A percentile compares a stretch with the other conserved stretches of the same genome.
These are phyloP conservation scores for Excoecaria cochinchinensis DNA, from an alignment of 345 rosid species.

Conservation along the genomic window DNA sequence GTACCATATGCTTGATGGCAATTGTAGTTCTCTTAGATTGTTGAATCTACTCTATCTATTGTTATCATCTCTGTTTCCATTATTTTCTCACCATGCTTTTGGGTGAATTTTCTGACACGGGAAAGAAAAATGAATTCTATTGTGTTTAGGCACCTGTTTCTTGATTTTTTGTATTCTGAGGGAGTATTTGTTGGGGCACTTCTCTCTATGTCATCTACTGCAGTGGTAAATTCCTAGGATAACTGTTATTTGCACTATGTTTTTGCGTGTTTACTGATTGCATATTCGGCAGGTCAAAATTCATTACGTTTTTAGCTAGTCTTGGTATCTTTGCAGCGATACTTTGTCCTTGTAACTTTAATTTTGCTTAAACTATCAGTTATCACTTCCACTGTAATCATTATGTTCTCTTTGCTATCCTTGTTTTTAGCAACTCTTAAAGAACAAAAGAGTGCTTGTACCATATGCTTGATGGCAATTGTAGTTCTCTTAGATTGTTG, in stretches of 20 bases:
- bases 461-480: too few species aligned
- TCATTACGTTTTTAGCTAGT: not conserved
- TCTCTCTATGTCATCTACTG: constrained; percentile 93
- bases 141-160: not conserved
- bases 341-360: not conserved
- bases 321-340: not conserved
- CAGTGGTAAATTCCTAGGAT: constrained; percentile 55
- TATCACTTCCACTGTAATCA: too few species aligned
- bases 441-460: too few species aligned
- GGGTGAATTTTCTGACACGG: constrained; percentile 1
- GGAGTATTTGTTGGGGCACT: constrained; percentile 89
- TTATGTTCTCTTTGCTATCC: not conserved
- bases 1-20: not conserved
- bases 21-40: not conserved
- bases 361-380: too few species aligned
- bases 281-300: not conserved
- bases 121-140: not conserved
- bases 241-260: not conserved
- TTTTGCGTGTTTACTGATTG: not conserved
- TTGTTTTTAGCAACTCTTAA: not conserved
- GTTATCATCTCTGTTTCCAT: not conserved
- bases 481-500: not conserved
- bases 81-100: not conserved
- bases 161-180: too few species aligned
- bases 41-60: not conserved